These are phyloP conservation scores for Acanthamoeba castellanii DNA, from an alignment of 208 protist species.

Conservation along the genomic window DNA sequence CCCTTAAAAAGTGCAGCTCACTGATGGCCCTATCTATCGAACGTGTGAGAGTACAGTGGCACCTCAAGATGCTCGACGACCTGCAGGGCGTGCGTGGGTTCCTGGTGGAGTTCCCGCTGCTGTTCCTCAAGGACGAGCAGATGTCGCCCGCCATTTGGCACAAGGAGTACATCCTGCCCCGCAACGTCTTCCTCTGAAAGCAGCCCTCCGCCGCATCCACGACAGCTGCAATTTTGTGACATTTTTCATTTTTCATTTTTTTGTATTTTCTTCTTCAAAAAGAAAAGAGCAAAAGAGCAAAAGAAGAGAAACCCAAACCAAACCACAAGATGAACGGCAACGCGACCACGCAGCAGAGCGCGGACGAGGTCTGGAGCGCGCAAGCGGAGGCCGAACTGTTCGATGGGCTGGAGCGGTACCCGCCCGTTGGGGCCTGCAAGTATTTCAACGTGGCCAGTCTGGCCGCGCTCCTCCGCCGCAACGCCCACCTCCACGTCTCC, in stretches of 20 bases:
- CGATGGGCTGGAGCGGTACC: not conserved
- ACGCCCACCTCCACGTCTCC: not conserved
- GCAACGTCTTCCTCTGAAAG: slow-evolving; percentile 61
- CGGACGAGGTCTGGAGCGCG: not conserved
- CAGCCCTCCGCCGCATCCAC: too few relatives aligned
- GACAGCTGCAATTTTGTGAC: too few relatives aligned
- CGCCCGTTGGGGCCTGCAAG: not conserved
- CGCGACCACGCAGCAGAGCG: too few relatives aligned
- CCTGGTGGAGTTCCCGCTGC: slow-evolving; percentile 48
- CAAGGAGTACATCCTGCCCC: slow-evolving; percentile 73
- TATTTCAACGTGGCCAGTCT: not conserved
- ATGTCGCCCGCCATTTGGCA: slow-evolving; percentile 67
- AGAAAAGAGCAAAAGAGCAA: too few relatives aligned
- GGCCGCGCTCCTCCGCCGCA: not conserved
- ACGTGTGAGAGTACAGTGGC: too few relatives aligned
- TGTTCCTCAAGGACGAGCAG: slow-evolving; percentile 64
- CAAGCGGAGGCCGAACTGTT: not conserved
- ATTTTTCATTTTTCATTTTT: too few relatives aligned
- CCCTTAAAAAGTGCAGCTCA: too few relatives aligned
- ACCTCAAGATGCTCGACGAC: not conserved
- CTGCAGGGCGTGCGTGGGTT: slow-evolving; percentile 38
- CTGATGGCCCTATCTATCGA: too few relatives aligned
- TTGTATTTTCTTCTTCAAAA: too few relatives aligned
- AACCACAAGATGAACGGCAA: too few relatives aligned
- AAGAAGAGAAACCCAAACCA: too few relatives aligned